phyloP scores from a whole-genome alignment of 306 rosid genomes.

The Nissolia schottii region DNA sequence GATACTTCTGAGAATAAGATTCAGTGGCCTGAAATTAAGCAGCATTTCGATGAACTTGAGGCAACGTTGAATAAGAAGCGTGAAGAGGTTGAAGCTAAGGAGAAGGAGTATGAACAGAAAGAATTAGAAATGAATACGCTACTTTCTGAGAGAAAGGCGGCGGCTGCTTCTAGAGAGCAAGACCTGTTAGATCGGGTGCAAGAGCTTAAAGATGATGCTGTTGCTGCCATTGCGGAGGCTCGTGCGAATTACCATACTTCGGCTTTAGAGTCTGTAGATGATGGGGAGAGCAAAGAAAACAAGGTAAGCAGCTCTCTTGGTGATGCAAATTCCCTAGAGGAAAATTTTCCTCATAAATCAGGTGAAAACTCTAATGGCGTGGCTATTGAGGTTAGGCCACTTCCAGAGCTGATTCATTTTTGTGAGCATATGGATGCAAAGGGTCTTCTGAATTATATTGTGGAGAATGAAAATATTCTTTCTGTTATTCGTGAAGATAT shows the following conservation, averaged over 20 bases:
- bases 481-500: constrained; percentile 53
- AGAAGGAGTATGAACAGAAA: constrained; percentile 48
- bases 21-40: constrained; percentile 67
- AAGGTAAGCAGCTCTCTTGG: constrained; percentile 74
- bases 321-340: constrained; percentile 49
- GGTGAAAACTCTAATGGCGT: constrained; percentile 50
- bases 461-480: constrained; percentile 46
- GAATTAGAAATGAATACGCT: constrained; percentile 38
- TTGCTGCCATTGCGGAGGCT: constrained; percentile 59
- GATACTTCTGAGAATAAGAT: constrained; percentile 43
- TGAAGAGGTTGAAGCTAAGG: constrained; percentile 60
- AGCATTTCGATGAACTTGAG: constrained; percentile 60
- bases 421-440: constrained; percentile 71
- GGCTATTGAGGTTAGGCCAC: constrained; percentile 59
- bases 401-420: constrained; percentile 53
- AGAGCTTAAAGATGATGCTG: constrained; percentile 73
- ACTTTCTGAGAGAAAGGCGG: constrained; percentile 52
- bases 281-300: constrained; percentile 44
- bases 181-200: constrained; percentile 68
- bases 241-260: constrained; percentile 40
- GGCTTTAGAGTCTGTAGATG: constrained; percentile 38
- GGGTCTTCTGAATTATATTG: constrained; percentile 59
- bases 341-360: constrained; percentile 49
- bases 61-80: constrained; percentile 35
- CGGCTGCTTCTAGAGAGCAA: constrained; percentile 64